Evolutionary conservation across 2,329 filamentous ascomycete species (phyloP).

Genomic region (Diaporthe vaccinii): DNA sequence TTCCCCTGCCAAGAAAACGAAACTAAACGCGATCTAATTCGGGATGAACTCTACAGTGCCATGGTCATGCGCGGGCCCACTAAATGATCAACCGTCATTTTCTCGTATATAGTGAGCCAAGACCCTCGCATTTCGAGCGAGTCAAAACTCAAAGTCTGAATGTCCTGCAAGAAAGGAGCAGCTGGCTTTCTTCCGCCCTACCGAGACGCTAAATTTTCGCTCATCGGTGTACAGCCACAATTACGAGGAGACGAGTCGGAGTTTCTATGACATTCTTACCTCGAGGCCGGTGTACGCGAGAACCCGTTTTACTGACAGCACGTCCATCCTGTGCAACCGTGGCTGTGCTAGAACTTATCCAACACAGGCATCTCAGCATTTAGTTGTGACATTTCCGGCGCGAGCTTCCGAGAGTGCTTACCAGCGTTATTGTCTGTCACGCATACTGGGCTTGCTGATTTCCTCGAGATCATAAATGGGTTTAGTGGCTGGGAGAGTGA

Average conservation of each 20-base stretch:
- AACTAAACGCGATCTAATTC: constrained; percentile 30
- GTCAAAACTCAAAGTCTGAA: background rate
- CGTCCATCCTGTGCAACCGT: background rate
- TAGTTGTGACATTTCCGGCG: background rate
- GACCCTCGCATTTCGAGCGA: constrained; percentile 15
- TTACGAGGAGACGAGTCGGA: background rate
- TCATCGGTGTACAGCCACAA: background rate
- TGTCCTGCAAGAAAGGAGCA: background rate
- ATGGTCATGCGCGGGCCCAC: constrained; percentile 11
- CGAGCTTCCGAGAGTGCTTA: background rate
- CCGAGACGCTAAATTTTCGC: background rate
- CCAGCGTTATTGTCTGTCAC: background rate
- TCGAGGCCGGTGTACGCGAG: no score
- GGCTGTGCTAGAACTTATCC: background rate
- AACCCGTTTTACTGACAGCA: no score
- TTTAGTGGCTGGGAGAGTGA: background rate
- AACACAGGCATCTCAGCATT: no score
- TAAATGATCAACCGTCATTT: constrained; percentile 19
- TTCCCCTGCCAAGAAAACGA: constrained; percentile 21
- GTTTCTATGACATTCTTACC: background rate
- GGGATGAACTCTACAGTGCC: constrained; percentile 22
- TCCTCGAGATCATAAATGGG: background rate
- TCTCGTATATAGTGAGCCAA: constrained; percentile 30
- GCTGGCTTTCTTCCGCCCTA: background rate
- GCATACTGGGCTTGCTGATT: background rate